A percentile compares a stretch with the other conserved stretches of the same genome.
Conservation (phyloP, 2,329 filamentous ascomycete genomes). For the Diplocarpon rosae region DNA sequence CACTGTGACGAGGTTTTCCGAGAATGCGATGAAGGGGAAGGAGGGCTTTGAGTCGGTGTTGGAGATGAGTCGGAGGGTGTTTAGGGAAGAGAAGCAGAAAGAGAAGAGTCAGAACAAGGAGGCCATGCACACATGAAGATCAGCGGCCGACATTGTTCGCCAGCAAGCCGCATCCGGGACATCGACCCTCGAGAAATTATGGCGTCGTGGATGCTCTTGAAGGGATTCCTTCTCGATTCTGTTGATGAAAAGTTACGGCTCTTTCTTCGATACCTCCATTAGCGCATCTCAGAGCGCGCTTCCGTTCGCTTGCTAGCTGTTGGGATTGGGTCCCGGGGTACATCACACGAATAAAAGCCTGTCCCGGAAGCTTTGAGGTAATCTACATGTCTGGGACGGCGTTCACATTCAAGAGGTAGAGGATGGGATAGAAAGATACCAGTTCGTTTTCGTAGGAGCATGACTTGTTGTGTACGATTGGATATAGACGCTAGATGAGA, state of each 20-base stretch:
- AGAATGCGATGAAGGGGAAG: conserved; percentile 82
- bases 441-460: neutral
- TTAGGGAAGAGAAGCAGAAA: conserved; percentile 72
- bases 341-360: conserved; percentile 3
- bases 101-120: conserved; percentile 27
- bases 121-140: conserved; percentile 10
- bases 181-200: too few relatives aligned
- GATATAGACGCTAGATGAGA: neutral
- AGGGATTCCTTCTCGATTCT: too few relatives aligned
- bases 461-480: neutral
- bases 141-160: neutral
- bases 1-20: conserved; percentile 75
- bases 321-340: neutral
- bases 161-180: too few relatives aligned
- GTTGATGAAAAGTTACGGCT: neutral
- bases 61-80: conserved; percentile 84
- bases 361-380: conserved; percentile 1
- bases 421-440: neutral
- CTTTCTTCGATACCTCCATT: neutral
- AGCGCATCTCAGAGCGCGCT: conserved; percentile 5
- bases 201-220: too few relatives aligned
- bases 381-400: neutral
- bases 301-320: neutral
- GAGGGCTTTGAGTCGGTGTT: conserved; percentile 94
- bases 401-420: neutral